Percentiles rank a stretch among this genome's conserved stretches.
Conservation (phyloP, 495 filamentous ascomycete genomes). For the Penicillium cosmopolitanum region DNA sequence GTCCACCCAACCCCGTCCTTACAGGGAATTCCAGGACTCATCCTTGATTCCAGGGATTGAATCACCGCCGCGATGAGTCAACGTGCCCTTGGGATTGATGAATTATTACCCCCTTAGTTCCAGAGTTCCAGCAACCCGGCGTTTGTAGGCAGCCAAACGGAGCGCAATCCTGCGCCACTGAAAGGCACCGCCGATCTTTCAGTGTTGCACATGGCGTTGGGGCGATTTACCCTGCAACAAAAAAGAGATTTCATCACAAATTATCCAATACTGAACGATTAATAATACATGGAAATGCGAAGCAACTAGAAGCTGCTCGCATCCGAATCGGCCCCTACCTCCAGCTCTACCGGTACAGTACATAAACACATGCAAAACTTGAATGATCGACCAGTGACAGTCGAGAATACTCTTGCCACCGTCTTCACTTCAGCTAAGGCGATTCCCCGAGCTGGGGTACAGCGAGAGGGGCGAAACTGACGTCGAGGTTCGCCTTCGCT, state of each 20-base stretch:
- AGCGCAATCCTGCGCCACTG: constrained; percentile 27
- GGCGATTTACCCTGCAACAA: background rate
- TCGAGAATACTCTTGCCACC: background rate
- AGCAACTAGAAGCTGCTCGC: background rate
- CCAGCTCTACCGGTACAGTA: background rate
- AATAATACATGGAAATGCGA: background rate
- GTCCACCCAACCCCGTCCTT: constrained; percentile 22
- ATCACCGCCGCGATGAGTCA: constrained; percentile 25
- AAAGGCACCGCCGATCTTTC: constrained; percentile 31
- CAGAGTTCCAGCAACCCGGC: background rate
- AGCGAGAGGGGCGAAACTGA: constrained; percentile 1
- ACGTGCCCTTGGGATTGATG: constrained; percentile 20
- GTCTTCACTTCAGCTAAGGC: background rate
- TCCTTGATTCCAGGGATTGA: constrained; percentile 26
- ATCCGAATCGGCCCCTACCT: background rate
- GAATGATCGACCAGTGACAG: background rate
- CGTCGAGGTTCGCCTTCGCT: constrained; percentile 6
- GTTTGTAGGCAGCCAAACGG: constrained; percentile 19
- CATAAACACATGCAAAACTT: background rate
- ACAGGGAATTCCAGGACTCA: constrained; percentile 27
- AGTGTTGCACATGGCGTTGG: constrained; percentile 32
- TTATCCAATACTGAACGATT: background rate
- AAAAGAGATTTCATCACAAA: too few species aligned
- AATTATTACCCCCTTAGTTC: constrained; percentile 23
- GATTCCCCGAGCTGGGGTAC: background rate